Evolutionary conservation across 805 yeast genomes (phyloP).

Genomic region (Sungouiozyma ichnusensis): DNA sequence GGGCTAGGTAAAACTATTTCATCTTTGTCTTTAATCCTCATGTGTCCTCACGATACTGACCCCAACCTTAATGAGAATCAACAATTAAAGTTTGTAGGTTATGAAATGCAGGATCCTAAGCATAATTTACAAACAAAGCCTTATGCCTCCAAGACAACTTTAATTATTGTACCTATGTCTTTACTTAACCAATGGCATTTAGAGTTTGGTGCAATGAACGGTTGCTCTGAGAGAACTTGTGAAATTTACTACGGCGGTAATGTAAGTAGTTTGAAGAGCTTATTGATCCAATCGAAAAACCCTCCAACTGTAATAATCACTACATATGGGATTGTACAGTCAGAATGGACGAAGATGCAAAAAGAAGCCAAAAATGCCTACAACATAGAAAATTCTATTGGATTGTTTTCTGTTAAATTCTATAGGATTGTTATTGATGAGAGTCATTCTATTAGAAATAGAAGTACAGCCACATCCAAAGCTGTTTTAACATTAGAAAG

Average conservation of each 20-base stretch:
- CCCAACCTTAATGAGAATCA: slow-evolving; percentile 1
- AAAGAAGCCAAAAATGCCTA: slow-evolving; percentile 12
- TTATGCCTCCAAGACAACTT: slow-evolving; percentile 63
- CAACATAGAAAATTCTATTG: slow-evolving; percentile 29
- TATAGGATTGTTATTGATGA: slow-evolving; percentile 77
- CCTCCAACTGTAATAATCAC: slow-evolving; percentile 70
- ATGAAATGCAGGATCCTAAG: no score
- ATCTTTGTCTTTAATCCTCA: slow-evolving; percentile 59
- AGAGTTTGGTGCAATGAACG: slow-evolving; percentile 56
- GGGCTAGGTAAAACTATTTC: slow-evolving; percentile 92
- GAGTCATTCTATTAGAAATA: slow-evolving; percentile 80
- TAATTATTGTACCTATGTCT: slow-evolving; percentile 85
- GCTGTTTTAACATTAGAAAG: slow-evolving; percentile 61
- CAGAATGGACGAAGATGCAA: slow-evolving; percentile 51
- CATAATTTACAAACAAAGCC: slow-evolving; percentile 13
- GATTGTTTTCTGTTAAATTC: slow-evolving; percentile 63
- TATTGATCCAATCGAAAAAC: slow-evolving; percentile 33
- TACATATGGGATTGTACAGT: slow-evolving; percentile 77
- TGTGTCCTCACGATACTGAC: slow-evolving; percentile 44
- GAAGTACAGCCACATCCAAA: slow-evolving; percentile 67
- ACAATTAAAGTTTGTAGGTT: no score
- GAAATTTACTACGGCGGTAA: slow-evolving; percentile 70
- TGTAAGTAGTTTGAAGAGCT: slow-evolving; percentile 38
- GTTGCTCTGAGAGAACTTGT: slow-evolving; percentile 35
- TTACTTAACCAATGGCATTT: slow-evolving; percentile 83